Percentiles rank a stretch among this genome's conserved stretches.
Evolutionary conservation across 306 rosid species (phyloP).

Genomic region (Casuarina equisetifolia): DNA sequence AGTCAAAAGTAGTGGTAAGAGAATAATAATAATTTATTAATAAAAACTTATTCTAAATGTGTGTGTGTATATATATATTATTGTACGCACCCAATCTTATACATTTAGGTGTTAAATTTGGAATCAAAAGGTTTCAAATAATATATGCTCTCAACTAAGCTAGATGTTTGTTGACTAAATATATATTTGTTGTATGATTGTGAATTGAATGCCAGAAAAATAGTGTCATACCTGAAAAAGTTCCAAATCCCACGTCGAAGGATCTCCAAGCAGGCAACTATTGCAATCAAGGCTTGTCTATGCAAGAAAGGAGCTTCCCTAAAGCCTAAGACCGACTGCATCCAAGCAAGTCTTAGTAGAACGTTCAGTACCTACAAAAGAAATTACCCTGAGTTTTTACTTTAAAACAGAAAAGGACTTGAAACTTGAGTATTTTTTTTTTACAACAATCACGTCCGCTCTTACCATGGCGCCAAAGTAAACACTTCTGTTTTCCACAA

Average conservation of each 20-base stretch:
- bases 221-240: constrained; percentile 59
- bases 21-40: too few relatives aligned
- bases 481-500: constrained; percentile 46
- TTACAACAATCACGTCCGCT: neutral
- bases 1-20: neutral
- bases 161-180: too few relatives aligned
- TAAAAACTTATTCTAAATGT: too few relatives aligned
- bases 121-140: too few relatives aligned
- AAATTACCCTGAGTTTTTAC: neutral
- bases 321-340: constrained; percentile 69
- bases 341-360: constrained; percentile 65
- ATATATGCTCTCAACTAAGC: too few relatives aligned
- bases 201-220: neutral
- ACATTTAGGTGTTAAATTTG: too few relatives aligned
- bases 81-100: too few relatives aligned
- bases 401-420: neutral
- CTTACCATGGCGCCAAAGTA: constrained; percentile 65
- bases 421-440: too few relatives aligned
- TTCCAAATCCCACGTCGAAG: constrained; percentile 90
- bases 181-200: too few relatives aligned
- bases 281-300: constrained; percentile 52
- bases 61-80: too few relatives aligned
- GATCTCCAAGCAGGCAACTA: constrained; percentile 72
- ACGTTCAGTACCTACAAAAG: constrained; percentile 63
- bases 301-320: constrained; percentile 57